Percentiles rank a stretch among this genome's conserved stretches.
phyloP scores from a whole-genome alignment of 148 eudicot species.

The Gaultheria prostrata region DNA sequence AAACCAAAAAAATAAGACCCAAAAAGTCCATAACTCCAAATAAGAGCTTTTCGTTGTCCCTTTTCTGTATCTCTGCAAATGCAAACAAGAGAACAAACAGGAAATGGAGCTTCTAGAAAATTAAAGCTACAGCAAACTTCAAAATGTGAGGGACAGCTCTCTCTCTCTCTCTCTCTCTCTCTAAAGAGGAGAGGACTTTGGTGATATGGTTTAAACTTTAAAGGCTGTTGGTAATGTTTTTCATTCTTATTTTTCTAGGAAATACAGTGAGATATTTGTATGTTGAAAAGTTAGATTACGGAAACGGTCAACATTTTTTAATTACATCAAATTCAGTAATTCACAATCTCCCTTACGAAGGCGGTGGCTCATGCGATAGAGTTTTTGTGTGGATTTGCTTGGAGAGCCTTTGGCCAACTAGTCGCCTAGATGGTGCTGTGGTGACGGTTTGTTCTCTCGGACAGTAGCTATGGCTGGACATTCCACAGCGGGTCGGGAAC shows the following conservation, averaged over 20 bases:
- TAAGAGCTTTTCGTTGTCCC: constrained; percentile 9
- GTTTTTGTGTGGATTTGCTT: no score
- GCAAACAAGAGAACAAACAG: constrained; percentile 22
- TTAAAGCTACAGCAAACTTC: background rate
- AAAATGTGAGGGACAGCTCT: constrained; percentile 24
- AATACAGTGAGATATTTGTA: background rate
- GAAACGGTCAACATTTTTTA: background rate
- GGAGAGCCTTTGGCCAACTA: no score
- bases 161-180: background rate
- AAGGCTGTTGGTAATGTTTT: background rate
- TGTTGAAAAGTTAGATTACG: background rate
- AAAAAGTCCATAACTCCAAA: constrained; percentile 13
- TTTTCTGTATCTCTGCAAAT: constrained; percentile 20
- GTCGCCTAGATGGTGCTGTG: no score
- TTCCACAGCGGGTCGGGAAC: no score
- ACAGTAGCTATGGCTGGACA: no score
- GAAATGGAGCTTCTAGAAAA: constrained; percentile 11
- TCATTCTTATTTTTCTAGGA: background rate
- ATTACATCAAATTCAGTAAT: background rate
- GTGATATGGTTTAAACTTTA: background rate
- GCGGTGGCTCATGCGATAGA: no score
- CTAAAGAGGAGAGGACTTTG: background rate
- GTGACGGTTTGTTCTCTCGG: no score
- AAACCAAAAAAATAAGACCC: background rate
- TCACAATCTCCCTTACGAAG: background rate